A percentile compares a stretch with the other conserved stretches of the same genome.
Conservation (phyloP, 1,139 yeast genomes). For the Nadsonia starkeyi-henricii region DNA sequence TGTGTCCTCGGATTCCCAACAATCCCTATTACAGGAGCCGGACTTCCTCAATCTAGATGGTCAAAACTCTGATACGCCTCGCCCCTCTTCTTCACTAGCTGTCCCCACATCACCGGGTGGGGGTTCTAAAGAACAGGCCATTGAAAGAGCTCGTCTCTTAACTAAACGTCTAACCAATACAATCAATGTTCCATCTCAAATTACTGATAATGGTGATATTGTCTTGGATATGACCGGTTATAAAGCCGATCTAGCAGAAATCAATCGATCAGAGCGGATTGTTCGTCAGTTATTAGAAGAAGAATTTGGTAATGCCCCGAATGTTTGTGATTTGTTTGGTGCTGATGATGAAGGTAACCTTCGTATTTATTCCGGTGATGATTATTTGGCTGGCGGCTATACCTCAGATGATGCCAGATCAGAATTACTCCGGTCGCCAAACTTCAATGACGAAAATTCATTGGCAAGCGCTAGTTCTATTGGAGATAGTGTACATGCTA, state of each 20-base stretch:
- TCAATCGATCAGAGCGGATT: conserved; percentile 33
- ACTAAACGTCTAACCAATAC: conserved; percentile 51
- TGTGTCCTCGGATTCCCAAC: conserved; percentile 3
- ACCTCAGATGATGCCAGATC: conserved; percentile 6
- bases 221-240: conserved; percentile 93
- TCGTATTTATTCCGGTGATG: conserved; percentile 39
- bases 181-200: conserved; percentile 67
- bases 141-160: conserved; percentile 54
- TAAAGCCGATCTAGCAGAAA: conserved; percentile 67
- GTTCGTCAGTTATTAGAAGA: conserved; percentile 61
- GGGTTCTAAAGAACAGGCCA: conserved; percentile 30
- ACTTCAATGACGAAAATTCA: neutral
- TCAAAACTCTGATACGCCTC: neutral
- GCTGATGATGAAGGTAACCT: conserved; percentile 65
- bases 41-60: conserved; percentile 35
- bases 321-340: conserved; percentile 35
- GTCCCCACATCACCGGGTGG: conserved; percentile 10
- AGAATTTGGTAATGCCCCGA: conserved; percentile 39
- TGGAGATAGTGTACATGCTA: neutral
- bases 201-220: conserved; percentile 83
- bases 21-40: conserved; percentile 33
- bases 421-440: conserved; percentile 4
- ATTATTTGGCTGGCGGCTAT: conserved; percentile 8
- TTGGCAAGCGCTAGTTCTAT: neutral
- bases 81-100: neutral